Base-by-base conservation (phyloP, 306 rosid genomes). In the Purshia tridentata region DNA sequence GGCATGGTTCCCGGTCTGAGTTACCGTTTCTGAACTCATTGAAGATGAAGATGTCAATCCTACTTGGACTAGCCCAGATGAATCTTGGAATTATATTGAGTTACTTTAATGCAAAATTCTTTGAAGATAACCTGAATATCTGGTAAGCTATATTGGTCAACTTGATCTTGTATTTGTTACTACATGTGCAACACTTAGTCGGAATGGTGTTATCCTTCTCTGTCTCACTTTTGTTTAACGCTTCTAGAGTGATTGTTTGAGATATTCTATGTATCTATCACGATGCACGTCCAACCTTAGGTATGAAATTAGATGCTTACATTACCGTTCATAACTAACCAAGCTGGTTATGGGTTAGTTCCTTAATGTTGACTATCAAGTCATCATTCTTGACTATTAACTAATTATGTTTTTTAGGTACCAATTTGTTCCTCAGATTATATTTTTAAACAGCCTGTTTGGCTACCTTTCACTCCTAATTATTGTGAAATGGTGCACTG, bases 401-500 rank as follows among this genome's bases (percentile, higher is more conserved):
- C 40, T 73, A 10, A 20, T 60, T 46, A 40, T 72, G 40, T 45
- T 37, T 67, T 84, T 82, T 83, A 93, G 97, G 98, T 87, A 85
- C 86, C 94, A 88, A 77, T 85, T 92, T 77, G 81, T 89, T 79
- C 96, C 96, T 56, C 89, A 92, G 85, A 75, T 92, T 53, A 90
- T 92, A 64, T 92, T 90, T 84, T 85, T 92, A 73, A 92, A 92
- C 82, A 79, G 92, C 80, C 75, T 92, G 75, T 92, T 88, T 64
- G 98, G 96, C 72, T 92, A 92, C 78, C 88, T 92, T 12, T 85
- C 98, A 67, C 87, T 92, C 62, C 96, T 92, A 64, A 86, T 92
- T 61, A 77, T 92, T 75, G 79, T 86, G 70, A 92, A 89, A 87
- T 89, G 98, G 98, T 77, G 85, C 84, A 88, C 88, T 72, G 98